Base-by-base conservation (phyloP, 2,329 filamentous ascomycete species). In the Metarhizium sp. region DNA sequence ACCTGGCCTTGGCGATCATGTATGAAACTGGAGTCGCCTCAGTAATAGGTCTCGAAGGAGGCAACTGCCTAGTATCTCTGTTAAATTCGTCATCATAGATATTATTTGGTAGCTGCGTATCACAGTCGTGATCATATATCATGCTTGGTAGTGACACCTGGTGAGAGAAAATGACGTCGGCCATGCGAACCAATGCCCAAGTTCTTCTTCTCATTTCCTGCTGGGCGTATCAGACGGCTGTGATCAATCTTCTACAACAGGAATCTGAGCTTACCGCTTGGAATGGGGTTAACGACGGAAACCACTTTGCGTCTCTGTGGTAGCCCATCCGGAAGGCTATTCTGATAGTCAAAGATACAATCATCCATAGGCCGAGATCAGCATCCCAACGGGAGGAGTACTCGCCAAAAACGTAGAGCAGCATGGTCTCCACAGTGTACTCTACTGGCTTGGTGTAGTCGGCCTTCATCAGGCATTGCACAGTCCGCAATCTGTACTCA, bases 21-120 rank as follows among this genome's bases (percentile, higher is more conserved):
- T 90, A 92, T 10, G 85, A 82, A 60, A 90, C 84, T 1, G 87
- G 87, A 0, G 89, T 92, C 2, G 86, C 81, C 65, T 92, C 87
- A 1, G 79, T 83, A 36, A 75, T 75, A 0, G 88, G 85, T 55
- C 87, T 75, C 0, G 86, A 82, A 2, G 81, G 78, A 1, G 89
- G 89, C 10, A 92, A 69, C 7, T 78, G 72, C 60, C 85, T 86
- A 59, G 83, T 86, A 25, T 82, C 79, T 3, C 86, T 84, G 50
- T 84, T 79, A 43, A 94, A 85, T 61, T 92, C 89, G 59, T 92
- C 87, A 61, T 94, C 89, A 65, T 88, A 89, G 16, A 92, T 79
- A 64, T 92, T 94, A 55, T 84, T 81, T 1, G 89, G 89, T 6
- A 89, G 72, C 61, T 86, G 79, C 0, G 88, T 86, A 63, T 94